Percentiles rank a stretch among this genome's conserved stretches.
Conservation (phyloP, 345 rosid genomes). For the Sisymbrium irio region DNA sequence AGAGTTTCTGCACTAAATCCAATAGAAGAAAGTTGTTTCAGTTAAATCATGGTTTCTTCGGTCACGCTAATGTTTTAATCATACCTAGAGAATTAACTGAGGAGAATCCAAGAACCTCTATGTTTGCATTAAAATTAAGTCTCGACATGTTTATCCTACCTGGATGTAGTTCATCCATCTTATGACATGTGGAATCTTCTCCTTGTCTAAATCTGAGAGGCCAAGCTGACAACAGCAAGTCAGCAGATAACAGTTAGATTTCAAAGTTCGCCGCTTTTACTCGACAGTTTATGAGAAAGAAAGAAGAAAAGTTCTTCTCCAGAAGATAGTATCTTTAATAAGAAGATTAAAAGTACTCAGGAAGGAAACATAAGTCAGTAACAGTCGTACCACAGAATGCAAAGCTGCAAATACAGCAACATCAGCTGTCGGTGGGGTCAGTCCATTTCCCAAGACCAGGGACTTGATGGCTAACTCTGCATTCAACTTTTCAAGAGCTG, state of each 20-base stretch:
- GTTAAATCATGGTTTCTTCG: too few species aligned
- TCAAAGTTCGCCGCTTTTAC: not conserved
- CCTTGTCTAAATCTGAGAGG: constrained; percentile 49
- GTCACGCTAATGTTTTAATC: too few species aligned
- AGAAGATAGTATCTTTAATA: not conserved
- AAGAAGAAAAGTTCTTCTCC: not conserved
- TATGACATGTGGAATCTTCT: constrained; percentile 58
- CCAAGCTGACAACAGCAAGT: constrained; percentile 44
- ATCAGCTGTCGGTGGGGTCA: constrained; percentile 75
- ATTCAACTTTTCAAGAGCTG: constrained; percentile 51
- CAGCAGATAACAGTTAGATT: constrained; percentile 10
- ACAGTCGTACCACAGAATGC: constrained; percentile 59
- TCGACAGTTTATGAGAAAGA: too few species aligned
- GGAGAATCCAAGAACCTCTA: too few species aligned
- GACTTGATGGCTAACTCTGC: constrained; percentile 57
- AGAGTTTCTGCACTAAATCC: too few species aligned
- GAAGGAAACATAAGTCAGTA: not conserved
- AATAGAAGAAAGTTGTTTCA: too few species aligned
- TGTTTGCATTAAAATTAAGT: too few species aligned
- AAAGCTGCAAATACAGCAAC: constrained; percentile 60
- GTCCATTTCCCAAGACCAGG: constrained; percentile 70
- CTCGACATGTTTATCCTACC: constrained; percentile 45
- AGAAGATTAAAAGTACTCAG: not conserved
- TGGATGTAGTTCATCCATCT: constrained; percentile 93
- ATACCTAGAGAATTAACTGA: too few species aligned